Evolutionary conservation across 805 yeast genomes (phyloP).

Genomic region (Alloascoidea hylecoeti): DNA sequence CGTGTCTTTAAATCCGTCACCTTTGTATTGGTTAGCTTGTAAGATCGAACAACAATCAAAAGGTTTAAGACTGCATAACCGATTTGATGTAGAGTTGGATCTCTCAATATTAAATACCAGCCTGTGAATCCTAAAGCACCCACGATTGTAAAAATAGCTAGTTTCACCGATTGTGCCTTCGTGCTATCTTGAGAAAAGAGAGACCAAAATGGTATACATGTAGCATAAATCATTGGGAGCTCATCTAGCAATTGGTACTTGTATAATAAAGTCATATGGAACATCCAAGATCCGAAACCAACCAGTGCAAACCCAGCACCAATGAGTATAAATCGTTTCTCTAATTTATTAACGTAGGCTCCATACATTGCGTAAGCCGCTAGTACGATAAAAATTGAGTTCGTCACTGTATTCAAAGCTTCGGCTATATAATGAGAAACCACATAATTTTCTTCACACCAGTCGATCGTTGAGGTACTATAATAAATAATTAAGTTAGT

Average conservation of each 20-base stretch:
- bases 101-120: conserved; percentile 59
- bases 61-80: conserved; percentile 72
- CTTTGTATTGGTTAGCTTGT: conserved; percentile 31
- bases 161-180: conserved; percentile 20
- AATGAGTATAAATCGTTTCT: conserved; percentile 53
- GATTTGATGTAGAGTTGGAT: conserved; percentile 83
- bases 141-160: conserved; percentile 46
- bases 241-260: conserved; percentile 89
- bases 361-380: conserved; percentile 56
- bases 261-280: conserved; percentile 90
- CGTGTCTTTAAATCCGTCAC: conserved; percentile 36
- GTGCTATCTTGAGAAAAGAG: conserved; percentile 48
- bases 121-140: too few species aligned
- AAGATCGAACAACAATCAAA: conserved; percentile 51
- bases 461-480: conserved; percentile 84
- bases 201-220: conserved; percentile 88
- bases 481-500: not conserved
- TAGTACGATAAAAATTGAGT: conserved; percentile 35
- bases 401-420: conserved; percentile 76
- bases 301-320: conserved; percentile 77
- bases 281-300: conserved; percentile 89
- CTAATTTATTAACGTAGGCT: conserved; percentile 46
- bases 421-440: conserved; percentile 82
- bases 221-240: conserved; percentile 95
- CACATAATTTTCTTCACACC: conserved; percentile 97